These are phyloP conservation scores for Hypoxylon trugodes DNA, from an alignment of 495 filamentous ascomycete genomes.

Conservation along the genomic window DNA sequence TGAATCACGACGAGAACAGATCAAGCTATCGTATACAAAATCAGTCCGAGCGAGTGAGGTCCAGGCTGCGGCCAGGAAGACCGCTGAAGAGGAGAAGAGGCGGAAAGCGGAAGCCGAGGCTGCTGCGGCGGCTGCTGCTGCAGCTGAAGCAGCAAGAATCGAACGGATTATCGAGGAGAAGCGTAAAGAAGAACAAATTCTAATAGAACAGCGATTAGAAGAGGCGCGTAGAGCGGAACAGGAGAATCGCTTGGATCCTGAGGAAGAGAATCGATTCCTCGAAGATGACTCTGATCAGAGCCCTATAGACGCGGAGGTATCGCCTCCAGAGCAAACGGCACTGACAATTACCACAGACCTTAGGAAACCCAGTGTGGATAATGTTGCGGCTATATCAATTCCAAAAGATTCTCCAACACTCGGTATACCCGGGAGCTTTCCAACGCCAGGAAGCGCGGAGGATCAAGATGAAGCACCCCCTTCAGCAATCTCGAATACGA, in stretches of 20 bases:
- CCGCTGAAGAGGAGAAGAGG: conserved; percentile 53
- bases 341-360: conserved; percentile 45
- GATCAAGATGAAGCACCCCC: conserved; percentile 56
- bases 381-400: conserved; percentile 4
- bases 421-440: conserved; percentile 69
- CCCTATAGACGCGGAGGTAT: conserved; percentile 9
- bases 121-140: conserved; percentile 22
- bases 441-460: conserved; percentile 32
- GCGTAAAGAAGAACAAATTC: conserved; percentile 1
- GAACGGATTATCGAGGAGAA: conserved; percentile 12
- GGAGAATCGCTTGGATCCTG: too few species aligned
- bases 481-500: conserved; percentile 66
- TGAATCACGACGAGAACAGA: conserved; percentile 75
- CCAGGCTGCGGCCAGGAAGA: conserved; percentile 57
- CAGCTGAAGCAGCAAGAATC: conserved; percentile 17
- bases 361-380: conserved; percentile 22
- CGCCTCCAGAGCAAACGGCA: conserved; percentile 32
- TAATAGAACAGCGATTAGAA: background rate
- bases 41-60: conserved; percentile 75
- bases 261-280: too few species aligned
- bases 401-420: conserved; percentile 71
- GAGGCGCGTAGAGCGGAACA: too few species aligned
- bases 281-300: conserved; percentile 13
- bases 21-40: conserved; percentile 81
- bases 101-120: conserved; percentile 54